Evolutionary conservation across 2,329 filamentous ascomycete genomes (phyloP).

Genomic region (Fusarium xyrophilum): DNA sequence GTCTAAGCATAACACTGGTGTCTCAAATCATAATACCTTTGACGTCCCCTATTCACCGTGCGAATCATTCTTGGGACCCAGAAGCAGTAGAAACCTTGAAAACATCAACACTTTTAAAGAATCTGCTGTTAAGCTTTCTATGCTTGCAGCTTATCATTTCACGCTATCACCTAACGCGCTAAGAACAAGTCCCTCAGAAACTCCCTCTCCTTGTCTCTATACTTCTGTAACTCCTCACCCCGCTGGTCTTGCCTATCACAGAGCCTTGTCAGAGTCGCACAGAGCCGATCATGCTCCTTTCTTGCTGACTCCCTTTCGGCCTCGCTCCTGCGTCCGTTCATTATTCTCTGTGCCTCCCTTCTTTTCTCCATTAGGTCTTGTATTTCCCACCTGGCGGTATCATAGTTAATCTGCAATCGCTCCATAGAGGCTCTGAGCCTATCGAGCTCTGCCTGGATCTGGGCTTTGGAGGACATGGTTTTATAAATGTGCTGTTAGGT

Average conservation of each 20-base stretch:
- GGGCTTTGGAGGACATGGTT: rapidly evolving
- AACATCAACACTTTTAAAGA: too few relatives aligned
- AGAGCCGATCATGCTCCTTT: neutral
- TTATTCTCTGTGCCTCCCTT: neutral
- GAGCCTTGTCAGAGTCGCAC: rapidly evolving
- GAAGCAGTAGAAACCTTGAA: too few relatives aligned
- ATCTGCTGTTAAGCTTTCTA: too few relatives aligned
- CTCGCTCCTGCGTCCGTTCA: rapidly evolving
- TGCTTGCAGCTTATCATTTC: too few relatives aligned
- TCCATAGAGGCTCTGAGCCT: neutral
- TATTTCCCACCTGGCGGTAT: neutral
- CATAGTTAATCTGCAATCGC: rapidly evolving
- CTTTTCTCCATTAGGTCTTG: neutral
- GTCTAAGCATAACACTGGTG: too few relatives aligned
- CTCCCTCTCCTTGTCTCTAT: neutral
- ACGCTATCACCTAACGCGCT: too few relatives aligned
- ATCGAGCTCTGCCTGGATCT: neutral
- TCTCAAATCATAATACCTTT: too few relatives aligned
- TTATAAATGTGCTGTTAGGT: rapidly evolving
- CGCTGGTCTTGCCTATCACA: neutral
- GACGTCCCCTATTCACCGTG: too few relatives aligned
- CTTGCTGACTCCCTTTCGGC: rapidly evolving
- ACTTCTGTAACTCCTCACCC: rapidly evolving
- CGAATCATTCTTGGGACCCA: too few relatives aligned
- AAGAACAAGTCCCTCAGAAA: neutral